Percentiles rank a stretch among this genome's conserved stretches.
Evolutionary conservation across 2,329 filamentous ascomycete species (phyloP).

Genomic region (Pseudopyrenochaeta lycopersici): DNA sequence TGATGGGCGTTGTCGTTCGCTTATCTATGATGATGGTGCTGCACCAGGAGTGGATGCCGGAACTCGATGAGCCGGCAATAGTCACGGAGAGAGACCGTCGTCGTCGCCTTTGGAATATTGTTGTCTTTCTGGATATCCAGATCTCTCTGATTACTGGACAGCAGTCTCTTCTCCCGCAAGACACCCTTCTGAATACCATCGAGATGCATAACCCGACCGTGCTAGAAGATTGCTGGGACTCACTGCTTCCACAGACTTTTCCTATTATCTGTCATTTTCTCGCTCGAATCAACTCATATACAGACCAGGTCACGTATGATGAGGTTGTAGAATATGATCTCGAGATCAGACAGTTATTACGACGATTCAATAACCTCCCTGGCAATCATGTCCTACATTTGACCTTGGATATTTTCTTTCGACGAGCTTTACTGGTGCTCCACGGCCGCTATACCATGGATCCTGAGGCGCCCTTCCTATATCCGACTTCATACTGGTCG

Average conservation of each 20-base stretch:
- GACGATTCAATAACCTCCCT: constrained; percentile 11
- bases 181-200: not conserved
- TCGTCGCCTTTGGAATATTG: constrained; percentile 23
- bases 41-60: constrained; percentile 22
- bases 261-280: constrained; percentile 22
- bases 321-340: constrained; percentile 26
- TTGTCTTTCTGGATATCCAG: constrained; percentile 30
- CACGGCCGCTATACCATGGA: constrained; percentile 35
- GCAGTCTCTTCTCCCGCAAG: constrained; percentile 21
- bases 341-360: constrained; percentile 17
- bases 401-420: constrained; percentile 37
- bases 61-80: constrained; percentile 8
- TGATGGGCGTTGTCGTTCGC: constrained; percentile 26
- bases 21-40: constrained; percentile 28
- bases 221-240: constrained; percentile 19
- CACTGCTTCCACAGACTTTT: constrained; percentile 19
- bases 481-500: constrained; percentile 42
- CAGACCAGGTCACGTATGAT: constrained; percentile 23
- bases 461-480: constrained; percentile 25
- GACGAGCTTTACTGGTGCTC: constrained; percentile 35
- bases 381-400: constrained; percentile 13
- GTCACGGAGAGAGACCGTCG: constrained; percentile 17
- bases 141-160: constrained; percentile 27
- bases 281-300: constrained; percentile 15
- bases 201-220: not conserved